phyloP scores from a whole-genome alignment of 1,139 yeast genomes.

The Meyerozyma guilliermondii region DNA sequence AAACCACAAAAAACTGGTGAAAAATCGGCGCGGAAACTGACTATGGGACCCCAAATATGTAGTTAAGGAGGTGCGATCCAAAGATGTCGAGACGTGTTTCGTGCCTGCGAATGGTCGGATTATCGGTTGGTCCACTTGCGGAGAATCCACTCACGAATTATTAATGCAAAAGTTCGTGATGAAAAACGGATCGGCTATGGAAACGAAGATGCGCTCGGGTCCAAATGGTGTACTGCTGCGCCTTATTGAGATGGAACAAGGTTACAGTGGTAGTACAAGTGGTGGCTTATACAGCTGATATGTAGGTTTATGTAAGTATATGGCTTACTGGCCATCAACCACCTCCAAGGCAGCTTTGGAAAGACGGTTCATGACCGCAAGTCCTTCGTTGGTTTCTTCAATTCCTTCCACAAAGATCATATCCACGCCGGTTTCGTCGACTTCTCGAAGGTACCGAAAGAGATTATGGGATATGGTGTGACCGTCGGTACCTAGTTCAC shows the following conservation, averaged over 20 bases:
- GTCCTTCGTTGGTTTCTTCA: constrained; percentile 67
- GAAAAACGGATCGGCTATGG: neutral
- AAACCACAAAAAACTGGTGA: neutral
- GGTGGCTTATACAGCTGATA: too few relatives aligned
- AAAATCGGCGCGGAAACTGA: neutral
- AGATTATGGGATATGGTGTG: constrained; percentile 67
- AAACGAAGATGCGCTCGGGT: neutral
- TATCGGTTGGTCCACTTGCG: neutral
- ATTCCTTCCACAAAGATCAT: constrained; percentile 73
- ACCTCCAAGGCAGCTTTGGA: constrained; percentile 75
- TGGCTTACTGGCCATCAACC: constrained; percentile 13
- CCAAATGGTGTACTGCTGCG: neutral
- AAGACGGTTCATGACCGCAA: constrained; percentile 91
- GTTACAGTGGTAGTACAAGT: too few relatives aligned
- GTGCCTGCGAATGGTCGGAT: neutral
- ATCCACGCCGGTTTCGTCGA: constrained; percentile 61
- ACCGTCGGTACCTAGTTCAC: constrained; percentile 54
- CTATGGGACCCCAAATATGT: neutral
- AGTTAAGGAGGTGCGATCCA: neutral
- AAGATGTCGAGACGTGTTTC: neutral
- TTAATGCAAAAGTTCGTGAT: neutral
- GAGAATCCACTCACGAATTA: neutral
- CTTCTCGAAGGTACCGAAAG: constrained; percentile 65
- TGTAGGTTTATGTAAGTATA: neutral
- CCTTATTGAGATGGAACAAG: neutral